Evolutionary conservation across 441 rosid genomes (phyloP).

Genomic region (Populus hybrid): DNA sequence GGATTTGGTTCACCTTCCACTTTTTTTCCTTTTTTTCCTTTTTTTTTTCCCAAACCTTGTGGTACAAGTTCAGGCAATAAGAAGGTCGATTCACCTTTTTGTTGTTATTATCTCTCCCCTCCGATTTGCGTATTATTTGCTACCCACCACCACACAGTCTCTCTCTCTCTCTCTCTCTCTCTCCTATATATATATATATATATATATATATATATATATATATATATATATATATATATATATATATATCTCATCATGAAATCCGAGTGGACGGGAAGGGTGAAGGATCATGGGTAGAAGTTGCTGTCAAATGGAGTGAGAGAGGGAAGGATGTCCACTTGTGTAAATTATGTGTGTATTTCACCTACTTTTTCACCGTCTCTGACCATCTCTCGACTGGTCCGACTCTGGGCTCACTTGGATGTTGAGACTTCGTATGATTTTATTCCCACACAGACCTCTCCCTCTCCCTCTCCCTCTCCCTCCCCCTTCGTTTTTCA

Average conservation of each 20-base stretch:
- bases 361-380: slow-evolving; percentile 43
- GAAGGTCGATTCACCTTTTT: slow-evolving; percentile 36
- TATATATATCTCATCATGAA: slow-evolving; percentile 23
- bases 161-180: slow-evolving; percentile 15
- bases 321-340: slow-evolving; percentile 21
- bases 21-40: slow-evolving; percentile 17
- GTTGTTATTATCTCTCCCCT: slow-evolving; percentile 25
- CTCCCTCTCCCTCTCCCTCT: not conserved
- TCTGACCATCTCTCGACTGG: slow-evolving; percentile 19
- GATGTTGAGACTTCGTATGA: slow-evolving; percentile 26
- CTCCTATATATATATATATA: not conserved
- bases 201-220: not conserved
- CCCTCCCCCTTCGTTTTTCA: not conserved
- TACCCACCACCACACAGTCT: slow-evolving; percentile 31
- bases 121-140: slow-evolving; percentile 26
- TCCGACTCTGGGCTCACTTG: slow-evolving; percentile 25
- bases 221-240: too few species aligned
- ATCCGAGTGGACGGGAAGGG: slow-evolving; percentile 41
- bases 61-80: slow-evolving; percentile 48
- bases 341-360: slow-evolving; percentile 21
- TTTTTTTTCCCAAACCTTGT: slow-evolving; percentile 27
- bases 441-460: slow-evolving; percentile 1
- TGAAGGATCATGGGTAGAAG: slow-evolving; percentile 32
- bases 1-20: slow-evolving; percentile 74
- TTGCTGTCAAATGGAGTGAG: slow-evolving; percentile 21